Evolutionary conservation across 495 filamentous ascomycete species (phyloP).

Genomic region (Aspergillus bertholletiae): DNA sequence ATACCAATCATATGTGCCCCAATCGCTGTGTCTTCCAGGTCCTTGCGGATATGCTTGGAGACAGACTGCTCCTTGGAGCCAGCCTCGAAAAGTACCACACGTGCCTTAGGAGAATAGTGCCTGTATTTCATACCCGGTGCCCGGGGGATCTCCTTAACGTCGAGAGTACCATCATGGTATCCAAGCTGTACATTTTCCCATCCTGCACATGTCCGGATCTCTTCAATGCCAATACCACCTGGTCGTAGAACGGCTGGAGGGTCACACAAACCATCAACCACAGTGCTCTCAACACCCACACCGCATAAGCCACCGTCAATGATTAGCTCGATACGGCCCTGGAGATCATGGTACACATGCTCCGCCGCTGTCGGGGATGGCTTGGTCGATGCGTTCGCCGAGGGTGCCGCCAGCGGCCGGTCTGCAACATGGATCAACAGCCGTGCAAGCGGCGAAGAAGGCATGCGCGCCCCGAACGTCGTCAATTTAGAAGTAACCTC

Average conservation of each 20-base stretch:
- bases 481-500: constrained; percentile 81
- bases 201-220: constrained; percentile 66
- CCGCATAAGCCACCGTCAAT: constrained; percentile 82
- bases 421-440: constrained; percentile 74
- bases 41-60: constrained; percentile 30
- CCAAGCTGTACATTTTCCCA: constrained; percentile 76
- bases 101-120: constrained; percentile 91
- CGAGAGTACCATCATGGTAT: constrained; percentile 61
- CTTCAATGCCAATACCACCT: constrained; percentile 86
- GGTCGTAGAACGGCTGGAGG: constrained; percentile 84
- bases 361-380: constrained; percentile 85
- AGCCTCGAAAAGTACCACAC: constrained; percentile 75
- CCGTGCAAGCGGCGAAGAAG: constrained; percentile 76
- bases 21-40: constrained; percentile 34
- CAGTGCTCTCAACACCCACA: constrained; percentile 94
- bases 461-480: constrained; percentile 91
- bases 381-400: constrained; percentile 89
- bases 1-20: constrained; percentile 44
- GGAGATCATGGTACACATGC: constrained; percentile 83
- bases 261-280: constrained; percentile 80
- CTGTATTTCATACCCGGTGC: constrained; percentile 99
- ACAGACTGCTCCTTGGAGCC: constrained; percentile 32
- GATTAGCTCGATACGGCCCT: constrained; percentile 81
- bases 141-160: constrained; percentile 55
- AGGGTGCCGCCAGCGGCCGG: constrained; percentile 86